These are phyloP conservation scores for Ascocoryne sarcoides DNA, from an alignment of 2,329 filamentous ascomycete species.

Conservation along the genomic window DNA sequence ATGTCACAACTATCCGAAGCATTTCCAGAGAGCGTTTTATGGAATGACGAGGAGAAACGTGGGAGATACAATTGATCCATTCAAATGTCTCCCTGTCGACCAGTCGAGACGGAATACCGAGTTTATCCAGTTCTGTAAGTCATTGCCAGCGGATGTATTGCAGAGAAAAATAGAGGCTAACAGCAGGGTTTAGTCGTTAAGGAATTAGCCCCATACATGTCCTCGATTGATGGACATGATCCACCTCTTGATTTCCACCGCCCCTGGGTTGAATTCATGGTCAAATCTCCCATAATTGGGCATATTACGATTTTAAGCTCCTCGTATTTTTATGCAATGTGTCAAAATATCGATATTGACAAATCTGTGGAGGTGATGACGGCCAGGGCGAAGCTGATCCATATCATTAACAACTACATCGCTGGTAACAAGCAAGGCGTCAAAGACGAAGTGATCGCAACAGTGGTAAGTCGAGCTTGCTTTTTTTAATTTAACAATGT, in stretches of 20 bases:
- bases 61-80: no score
- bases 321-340: constrained; percentile 24
- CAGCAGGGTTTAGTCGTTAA: constrained; percentile 22
- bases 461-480: constrained; percentile 12
- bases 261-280: constrained; percentile 26
- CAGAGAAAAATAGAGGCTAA: no score
- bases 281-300: constrained; percentile 27
- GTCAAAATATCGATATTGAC: constrained; percentile 14
- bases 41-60: no score
- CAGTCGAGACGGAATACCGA: constrained; percentile 19
- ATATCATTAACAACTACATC: constrained; percentile 24
- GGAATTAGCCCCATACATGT: constrained; percentile 27
- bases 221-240: constrained; percentile 26
- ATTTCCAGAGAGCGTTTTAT: no score
- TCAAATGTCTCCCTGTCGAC: constrained; percentile 29
- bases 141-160: no score
- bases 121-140: constrained; percentile 26
- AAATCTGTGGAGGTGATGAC: constrained; percentile 23
- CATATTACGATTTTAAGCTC: constrained; percentile 27
- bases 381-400: constrained; percentile 23
- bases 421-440: constrained; percentile 13
- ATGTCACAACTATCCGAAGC: no score
- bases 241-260: constrained; percentile 19
- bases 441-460: constrained; percentile 24
- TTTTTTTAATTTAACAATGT: no score